Base-by-base conservation (phyloP, 2,329 filamentous ascomycete genomes). In the Calonectria leucothoes region DNA sequence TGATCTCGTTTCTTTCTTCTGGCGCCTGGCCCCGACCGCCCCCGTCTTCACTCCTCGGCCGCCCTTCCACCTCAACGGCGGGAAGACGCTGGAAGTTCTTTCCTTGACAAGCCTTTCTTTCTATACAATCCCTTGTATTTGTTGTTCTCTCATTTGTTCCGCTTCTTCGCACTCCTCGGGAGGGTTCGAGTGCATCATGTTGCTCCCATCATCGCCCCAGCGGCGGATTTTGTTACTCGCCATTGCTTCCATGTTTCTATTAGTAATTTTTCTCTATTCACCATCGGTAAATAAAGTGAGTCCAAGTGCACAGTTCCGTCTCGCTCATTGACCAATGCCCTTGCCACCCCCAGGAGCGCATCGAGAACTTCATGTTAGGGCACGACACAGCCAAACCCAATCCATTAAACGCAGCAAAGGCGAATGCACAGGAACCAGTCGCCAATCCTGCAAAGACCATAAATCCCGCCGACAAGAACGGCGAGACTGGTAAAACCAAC, bases 151-250 rank as follows among this genome's bases (percentile, higher is more conserved):
- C 52, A 23, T 69, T 69, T 48, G 7, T 25, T 35, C 23, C 27
- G 2, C 2, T 39, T 14, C 55, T 37, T 59, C 55, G 37, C 39
- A 25, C 39, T 23, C 51, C 31, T 37, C 25, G 10, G 25, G 15
- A 17, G 59, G 25, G 37, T 31, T 45, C 33, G 23, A 29, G 37
- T 31, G 51, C 61, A 59, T 25, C 45, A 72, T 72, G 72, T 48
- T 74, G 61, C 31, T 25, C 35, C 33, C 66, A 39, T 6, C 39
- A 31, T 57, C 61, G 45, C 52, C 65, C 35, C 59, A 57, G 20
- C 52, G 69, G 55, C 69, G 72, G 27, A 69, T 66, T 23, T 17
- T 72, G 37, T 49, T 74, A 31, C 12, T 74, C 37, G 45, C 66
- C 14, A 48, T 74, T 49, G 52, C 25, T 14, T 66, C 69, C 10